Evolutionary conservation across 352 stramenopile genomes (phyloP).

Genomic region (Globisporangium alternatum): DNA sequence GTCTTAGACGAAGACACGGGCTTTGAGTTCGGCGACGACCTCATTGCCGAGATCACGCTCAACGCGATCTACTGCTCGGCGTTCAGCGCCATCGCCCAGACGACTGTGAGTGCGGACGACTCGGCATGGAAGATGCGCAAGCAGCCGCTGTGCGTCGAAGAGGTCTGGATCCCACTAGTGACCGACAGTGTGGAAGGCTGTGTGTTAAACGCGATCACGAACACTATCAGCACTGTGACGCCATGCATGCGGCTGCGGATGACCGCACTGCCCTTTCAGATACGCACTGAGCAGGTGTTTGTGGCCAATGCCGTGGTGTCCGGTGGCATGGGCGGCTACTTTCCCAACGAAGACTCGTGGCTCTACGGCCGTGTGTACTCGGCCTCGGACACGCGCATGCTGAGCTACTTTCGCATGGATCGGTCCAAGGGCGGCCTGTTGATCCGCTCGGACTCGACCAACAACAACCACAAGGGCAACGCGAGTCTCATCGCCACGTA

Average conservation of each 20-base stretch:
- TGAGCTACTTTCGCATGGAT: constrained; percentile 81
- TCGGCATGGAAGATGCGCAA: constrained; percentile 59
- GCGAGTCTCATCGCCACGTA: constrained; percentile 40
- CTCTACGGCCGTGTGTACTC: constrained; percentile 73
- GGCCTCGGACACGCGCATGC: constrained; percentile 54
- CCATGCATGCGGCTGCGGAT: constrained; percentile 76
- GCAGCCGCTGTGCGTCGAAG: constrained; percentile 75
- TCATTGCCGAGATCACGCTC: constrained; percentile 65
- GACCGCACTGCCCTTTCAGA: constrained; percentile 72
- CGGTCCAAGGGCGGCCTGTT: constrained; percentile 60
- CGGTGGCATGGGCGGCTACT: constrained; percentile 76
- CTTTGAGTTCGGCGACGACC: constrained; percentile 86
- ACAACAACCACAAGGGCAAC: constrained; percentile 82
- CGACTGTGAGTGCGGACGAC: constrained; percentile 42
- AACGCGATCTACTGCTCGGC: constrained; percentile 83
- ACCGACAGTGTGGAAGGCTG: constrained; percentile 15
- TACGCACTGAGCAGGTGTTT: constrained; percentile 65
- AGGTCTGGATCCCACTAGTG: constrained; percentile 68
- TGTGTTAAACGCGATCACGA: constrained; percentile 1
- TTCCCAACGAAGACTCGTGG: constrained; percentile 48
- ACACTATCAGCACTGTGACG: constrained; percentile 10
- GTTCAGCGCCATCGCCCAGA: constrained; percentile 53
- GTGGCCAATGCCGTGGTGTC: constrained; percentile 42
- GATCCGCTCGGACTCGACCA: constrained; percentile 56
- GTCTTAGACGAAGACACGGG: constrained; percentile 82